These are phyloP conservation scores for Cenchrus americanus DNA, from an alignment of 176 grass and related monocot species.

Conservation along the genomic window DNA sequence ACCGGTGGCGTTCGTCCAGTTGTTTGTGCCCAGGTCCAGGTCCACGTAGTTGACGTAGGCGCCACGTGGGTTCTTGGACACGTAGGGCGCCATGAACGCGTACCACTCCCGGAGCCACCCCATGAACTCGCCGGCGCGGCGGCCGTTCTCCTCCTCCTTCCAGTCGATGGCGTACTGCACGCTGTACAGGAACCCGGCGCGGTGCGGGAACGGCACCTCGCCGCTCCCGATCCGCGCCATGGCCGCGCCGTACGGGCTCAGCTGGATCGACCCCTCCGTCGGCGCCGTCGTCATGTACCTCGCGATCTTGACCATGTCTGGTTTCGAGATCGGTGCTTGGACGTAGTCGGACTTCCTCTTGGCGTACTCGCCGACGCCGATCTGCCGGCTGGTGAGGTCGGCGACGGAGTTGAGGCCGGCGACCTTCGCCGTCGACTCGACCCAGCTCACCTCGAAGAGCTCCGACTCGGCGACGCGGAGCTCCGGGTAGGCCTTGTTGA, in stretches of 20 bases:
- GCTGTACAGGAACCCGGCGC: slow-evolving; percentile 46
- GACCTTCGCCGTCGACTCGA: slow-evolving; percentile 50
- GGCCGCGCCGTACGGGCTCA: slow-evolving; percentile 65
- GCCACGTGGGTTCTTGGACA: slow-evolving; percentile 36
- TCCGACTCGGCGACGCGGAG: slow-evolving; percentile 37
- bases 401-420: slow-evolving; percentile 3
- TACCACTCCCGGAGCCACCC: slow-evolving; percentile 54
- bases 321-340: neutral
- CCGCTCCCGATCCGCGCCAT: slow-evolving; percentile 42
- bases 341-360: slow-evolving; percentile 79
- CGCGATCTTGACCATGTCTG: neutral
- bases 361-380: slow-evolving; percentile 21
- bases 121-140: neutral
- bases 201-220: slow-evolving; percentile 49
- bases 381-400: slow-evolving; percentile 37
- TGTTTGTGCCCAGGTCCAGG: slow-evolving; percentile 53
- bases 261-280: slow-evolving; percentile 29
- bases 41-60: slow-evolving; percentile 78
- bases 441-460: slow-evolving; percentile 57
- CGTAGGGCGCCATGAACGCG: slow-evolving; percentile 44
- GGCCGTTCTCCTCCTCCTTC: neutral
- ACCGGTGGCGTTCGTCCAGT: slow-evolving; percentile 12
- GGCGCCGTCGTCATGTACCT: slow-evolving; percentile 28
- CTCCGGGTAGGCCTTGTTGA: slow-evolving; percentile 46
- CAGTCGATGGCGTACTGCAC: slow-evolving; percentile 63